Percentiles rank a stretch among this genome's conserved stretches.
phyloP scores from a whole-genome alignment of 208 protist species.

The Novymonas esmeraldas region DNA sequence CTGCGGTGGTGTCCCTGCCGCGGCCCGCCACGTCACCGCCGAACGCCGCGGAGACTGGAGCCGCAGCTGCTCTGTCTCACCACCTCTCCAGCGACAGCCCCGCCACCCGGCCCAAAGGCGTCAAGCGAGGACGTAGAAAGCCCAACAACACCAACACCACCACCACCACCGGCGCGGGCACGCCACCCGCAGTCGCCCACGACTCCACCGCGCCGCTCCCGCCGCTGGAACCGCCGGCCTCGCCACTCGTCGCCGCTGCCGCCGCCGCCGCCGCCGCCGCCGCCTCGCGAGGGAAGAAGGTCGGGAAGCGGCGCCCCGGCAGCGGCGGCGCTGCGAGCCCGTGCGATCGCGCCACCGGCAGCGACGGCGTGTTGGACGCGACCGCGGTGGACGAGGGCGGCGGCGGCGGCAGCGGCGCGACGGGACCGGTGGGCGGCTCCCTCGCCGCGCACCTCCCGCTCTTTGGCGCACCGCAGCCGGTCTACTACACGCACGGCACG shows the following conservation, averaged over 20 bases:
- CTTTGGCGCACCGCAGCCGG: conserved; percentile 14
- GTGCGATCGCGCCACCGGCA: background rate
- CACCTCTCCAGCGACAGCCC: background rate
- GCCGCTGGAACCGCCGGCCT: conserved; percentile 3
- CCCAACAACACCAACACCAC: background rate
- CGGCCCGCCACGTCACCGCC: background rate
- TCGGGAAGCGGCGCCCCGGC: background rate
- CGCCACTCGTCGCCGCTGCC: background rate
- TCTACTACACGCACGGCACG: conserved; percentile 41
- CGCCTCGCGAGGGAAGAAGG: background rate
- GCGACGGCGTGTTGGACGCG: background rate
- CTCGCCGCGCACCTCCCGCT: too few relatives aligned
- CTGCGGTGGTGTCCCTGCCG: background rate
- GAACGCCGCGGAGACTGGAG: background rate
- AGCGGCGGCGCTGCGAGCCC: too few relatives aligned
- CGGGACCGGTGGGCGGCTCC: too few relatives aligned
- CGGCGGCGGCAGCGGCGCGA: background rate
- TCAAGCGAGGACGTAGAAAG: conserved; percentile 11
- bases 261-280: background rate
- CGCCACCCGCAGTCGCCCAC: background rate
- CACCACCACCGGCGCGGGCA: background rate
- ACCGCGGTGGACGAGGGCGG: too few relatives aligned
- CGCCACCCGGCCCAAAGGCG: background rate
- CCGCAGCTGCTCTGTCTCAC: background rate
- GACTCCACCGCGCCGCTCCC: background rate